Conservation (phyloP, 2,329 filamentous ascomycete species). For the Aspergillus niger region DNA sequence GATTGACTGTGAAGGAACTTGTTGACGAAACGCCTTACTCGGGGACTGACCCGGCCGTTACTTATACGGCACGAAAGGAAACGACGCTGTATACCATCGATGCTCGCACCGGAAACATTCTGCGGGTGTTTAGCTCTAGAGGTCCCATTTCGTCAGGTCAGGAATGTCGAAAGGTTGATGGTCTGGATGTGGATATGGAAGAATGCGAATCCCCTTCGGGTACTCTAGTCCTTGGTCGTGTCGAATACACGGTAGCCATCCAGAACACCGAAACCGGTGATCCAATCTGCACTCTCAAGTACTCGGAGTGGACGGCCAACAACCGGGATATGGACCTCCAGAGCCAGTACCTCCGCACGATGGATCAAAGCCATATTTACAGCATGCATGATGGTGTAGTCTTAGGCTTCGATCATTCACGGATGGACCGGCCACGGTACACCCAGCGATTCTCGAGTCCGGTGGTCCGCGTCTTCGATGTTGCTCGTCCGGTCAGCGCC, state of each 20-base stretch:
- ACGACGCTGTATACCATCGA: constrained; percentile 88
- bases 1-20: constrained; percentile 67
- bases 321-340: constrained; percentile 86
- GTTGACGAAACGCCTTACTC: constrained; percentile 83
- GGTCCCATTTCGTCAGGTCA: constrained; percentile 70
- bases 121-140: constrained; percentile 79
- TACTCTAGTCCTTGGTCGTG: constrained; percentile 79
- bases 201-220: constrained; percentile 75
- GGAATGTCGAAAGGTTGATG: constrained; percentile 72
- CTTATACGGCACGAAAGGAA: constrained; percentile 90
- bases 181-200: constrained; percentile 61
- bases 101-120: constrained; percentile 76
- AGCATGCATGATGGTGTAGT: constrained; percentile 82
- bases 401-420: constrained; percentile 73
- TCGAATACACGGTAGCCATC: constrained; percentile 87
- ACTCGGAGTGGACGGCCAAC: constrained; percentile 93
- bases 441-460: constrained; percentile 71
- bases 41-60: constrained; percentile 72
- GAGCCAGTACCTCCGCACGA: constrained; percentile 74
- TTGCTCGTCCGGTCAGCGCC: constrained; percentile 71
- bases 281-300: constrained; percentile 84
- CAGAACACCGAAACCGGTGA: constrained; percentile 72
- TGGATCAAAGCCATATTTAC: constrained; percentile 88
- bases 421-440: constrained; percentile 60
- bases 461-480: constrained; percentile 85